phyloP scores from a whole-genome alignment of 176 grass and related monocot genomes.

The Oryza glumipatula region DNA sequence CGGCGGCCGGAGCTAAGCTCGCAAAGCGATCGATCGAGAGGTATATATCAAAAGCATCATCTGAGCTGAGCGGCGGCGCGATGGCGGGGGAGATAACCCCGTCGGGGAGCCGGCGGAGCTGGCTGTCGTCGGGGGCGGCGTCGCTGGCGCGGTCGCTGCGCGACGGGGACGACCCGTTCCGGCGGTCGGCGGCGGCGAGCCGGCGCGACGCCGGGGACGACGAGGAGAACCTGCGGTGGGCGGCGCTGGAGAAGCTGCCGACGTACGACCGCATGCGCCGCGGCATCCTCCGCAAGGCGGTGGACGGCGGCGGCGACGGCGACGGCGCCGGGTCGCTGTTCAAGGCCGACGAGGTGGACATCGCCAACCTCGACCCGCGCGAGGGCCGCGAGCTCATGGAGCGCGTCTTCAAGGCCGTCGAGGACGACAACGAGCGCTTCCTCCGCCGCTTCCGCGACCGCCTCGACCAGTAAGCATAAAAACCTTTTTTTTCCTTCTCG shows the following conservation, averaged over 20 bases:
- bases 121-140: conserved; percentile 29
- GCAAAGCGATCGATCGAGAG: background rate
- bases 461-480: conserved; percentile 49
- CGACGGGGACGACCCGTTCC: conserved; percentile 43
- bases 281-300: conserved; percentile 44
- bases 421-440: conserved; percentile 69
- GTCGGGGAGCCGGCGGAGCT: conserved; percentile 44
- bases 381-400: conserved; percentile 56
- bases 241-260: conserved; percentile 70
- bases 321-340: background rate
- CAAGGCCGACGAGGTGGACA: conserved; percentile 50
- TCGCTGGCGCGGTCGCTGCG: conserved; percentile 40
- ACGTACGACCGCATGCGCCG: conserved; percentile 64
- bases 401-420: conserved; percentile 56
- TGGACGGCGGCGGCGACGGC: conserved; percentile 21
- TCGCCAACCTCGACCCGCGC: conserved; percentile 47
- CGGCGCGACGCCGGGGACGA: conserved; percentile 39
- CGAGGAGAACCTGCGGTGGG: conserved; percentile 70
- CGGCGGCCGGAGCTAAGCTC: background rate
- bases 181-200: conserved; percentile 1
- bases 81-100: conserved; percentile 37
- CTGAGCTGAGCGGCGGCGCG: background rate
- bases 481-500: no score
- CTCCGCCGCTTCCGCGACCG: conserved; percentile 50
- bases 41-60: no score